phyloP scores from a whole-genome alignment of 306 rosid genomes.

The Prunus campanulata region DNA sequence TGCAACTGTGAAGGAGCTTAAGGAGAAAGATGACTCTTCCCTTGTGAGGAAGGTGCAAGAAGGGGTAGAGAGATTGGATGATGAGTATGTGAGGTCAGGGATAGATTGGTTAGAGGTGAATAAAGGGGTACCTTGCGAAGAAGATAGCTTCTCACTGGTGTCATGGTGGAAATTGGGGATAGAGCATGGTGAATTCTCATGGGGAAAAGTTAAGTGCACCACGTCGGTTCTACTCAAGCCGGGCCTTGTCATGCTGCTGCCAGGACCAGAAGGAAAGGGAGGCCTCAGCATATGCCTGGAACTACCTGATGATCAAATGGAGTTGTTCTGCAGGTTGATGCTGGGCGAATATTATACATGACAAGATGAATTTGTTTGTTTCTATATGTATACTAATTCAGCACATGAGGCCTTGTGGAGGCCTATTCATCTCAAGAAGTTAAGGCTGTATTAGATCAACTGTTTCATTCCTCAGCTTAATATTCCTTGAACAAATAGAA shows the following conservation, averaged over 20 bases:
- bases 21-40: constrained; percentile 29
- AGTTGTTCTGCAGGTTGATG: not conserved
- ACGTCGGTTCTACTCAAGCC: not conserved
- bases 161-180: constrained; percentile 55
- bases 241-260: not conserved
- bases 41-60: constrained; percentile 43
- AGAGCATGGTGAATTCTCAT: constrained; percentile 22
- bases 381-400: too few relatives aligned
- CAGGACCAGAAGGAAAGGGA: not conserved
- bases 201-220: not conserved
- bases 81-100: constrained; percentile 52
- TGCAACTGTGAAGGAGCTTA: constrained; percentile 40
- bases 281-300: not conserved
- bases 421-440: too few relatives aligned
- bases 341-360: not conserved
- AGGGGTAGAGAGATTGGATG: constrained; percentile 51
- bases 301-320: not conserved
- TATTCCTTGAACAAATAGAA: not conserved
- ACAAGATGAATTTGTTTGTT: too few relatives aligned
- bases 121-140: constrained; percentile 50
- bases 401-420: too few relatives aligned
- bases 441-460: too few relatives aligned
- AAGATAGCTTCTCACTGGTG: constrained; percentile 54
- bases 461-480: not conserved
- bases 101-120: constrained; percentile 59